Evolutionary conservation across 2,329 filamentous ascomycete genomes (phyloP).

Genomic region (Apiospora kogelbergensis): DNA sequence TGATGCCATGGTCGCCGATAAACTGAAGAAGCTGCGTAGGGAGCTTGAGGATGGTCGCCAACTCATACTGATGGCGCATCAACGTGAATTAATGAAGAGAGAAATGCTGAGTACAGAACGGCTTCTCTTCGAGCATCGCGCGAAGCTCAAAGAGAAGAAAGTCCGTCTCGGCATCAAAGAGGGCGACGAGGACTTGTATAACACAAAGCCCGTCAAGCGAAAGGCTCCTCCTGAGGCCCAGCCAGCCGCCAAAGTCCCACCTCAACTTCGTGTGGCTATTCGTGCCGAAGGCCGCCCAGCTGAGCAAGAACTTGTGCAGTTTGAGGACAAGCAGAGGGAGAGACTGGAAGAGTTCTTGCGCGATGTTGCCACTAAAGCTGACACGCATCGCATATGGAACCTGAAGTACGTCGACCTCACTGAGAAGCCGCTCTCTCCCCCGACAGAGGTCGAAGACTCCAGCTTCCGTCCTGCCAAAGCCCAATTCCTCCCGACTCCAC

Average conservation of each 20-base stretch:
- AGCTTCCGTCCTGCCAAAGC: conserved; percentile 72
- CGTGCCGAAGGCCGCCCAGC: conserved; percentile 69
- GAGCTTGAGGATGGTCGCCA: conserved; percentile 89
- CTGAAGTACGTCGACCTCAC: conserved; percentile 86
- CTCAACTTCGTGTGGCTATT: conserved; percentile 68
- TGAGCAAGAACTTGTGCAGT: conserved; percentile 71
- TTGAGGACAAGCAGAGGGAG: conserved; percentile 77
- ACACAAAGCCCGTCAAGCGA: conserved; percentile 79
- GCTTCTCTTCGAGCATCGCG: conserved; percentile 79
- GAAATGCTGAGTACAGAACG: conserved; percentile 75
- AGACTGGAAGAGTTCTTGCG: conserved; percentile 77
- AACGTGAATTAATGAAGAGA: conserved; percentile 77
- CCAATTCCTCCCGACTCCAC: conserved; percentile 67
- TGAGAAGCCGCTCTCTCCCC: conserved; percentile 78
- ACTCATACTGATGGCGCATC: conserved; percentile 73
- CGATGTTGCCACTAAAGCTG: conserved; percentile 83
- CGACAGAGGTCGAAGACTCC: conserved; percentile 62
- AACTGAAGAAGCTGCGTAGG: conserved; percentile 84
- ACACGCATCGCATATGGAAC: conserved; percentile 91
- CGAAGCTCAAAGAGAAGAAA: conserved; percentile 84
- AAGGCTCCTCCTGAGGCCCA: conserved; percentile 54
- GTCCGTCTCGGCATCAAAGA: conserved; percentile 84
- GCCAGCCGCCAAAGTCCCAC: conserved; percentile 58
- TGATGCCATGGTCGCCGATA: conserved; percentile 92
- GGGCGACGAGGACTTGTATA: conserved; percentile 89